Percentiles rank a stretch among this genome's conserved stretches.
These are phyloP conservation scores for Cyclospora cayetanensis DNA, from an alignment of 169 alveolate species.

Conservation along the genomic window DNA sequence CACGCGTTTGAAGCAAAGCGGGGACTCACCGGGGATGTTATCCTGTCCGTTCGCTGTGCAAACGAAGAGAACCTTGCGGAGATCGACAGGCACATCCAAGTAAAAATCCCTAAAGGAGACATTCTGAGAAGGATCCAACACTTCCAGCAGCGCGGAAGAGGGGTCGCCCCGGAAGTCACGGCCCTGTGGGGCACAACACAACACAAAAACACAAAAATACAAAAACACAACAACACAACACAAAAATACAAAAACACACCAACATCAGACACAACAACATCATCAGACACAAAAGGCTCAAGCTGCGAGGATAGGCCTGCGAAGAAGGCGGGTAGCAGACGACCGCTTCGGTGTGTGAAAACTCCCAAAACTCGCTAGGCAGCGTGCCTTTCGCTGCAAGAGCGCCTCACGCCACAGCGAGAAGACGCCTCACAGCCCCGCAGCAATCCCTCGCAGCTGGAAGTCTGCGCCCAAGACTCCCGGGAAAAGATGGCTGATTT, in stretches of 20 bases:
- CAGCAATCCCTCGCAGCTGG: no score
- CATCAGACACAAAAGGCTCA: no score
- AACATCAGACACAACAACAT: not conserved
- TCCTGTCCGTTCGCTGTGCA: conserved; percentile 95
- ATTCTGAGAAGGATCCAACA: conserved; percentile 93
- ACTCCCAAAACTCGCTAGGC: no score
- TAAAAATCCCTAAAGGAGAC: conserved; percentile 76
- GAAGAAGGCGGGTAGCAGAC: no score
- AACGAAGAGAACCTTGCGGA: conserved; percentile 90
- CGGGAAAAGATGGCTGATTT: no score
- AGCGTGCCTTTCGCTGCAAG: no score
- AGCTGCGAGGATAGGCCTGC: no score
- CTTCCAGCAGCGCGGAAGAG: conserved; percentile 92
- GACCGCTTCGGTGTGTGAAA: no score
- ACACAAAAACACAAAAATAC: not conserved
- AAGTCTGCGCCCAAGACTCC: no score
- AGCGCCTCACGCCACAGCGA: no score
- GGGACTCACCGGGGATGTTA: conserved; percentile 87
- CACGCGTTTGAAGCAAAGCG: no score
- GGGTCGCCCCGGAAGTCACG: conserved; percentile 93
- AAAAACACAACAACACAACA: not conserved
- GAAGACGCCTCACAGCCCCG: no score
- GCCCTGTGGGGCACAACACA: conserved; percentile 66
- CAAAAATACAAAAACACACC: not conserved
- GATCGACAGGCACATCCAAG: conserved; percentile 84